A percentile compares a stretch with the other conserved stretches of the same genome.
phyloP scores from a whole-genome alignment of 2,329 filamentous ascomycete species.

The Nakataea oryzae region DNA sequence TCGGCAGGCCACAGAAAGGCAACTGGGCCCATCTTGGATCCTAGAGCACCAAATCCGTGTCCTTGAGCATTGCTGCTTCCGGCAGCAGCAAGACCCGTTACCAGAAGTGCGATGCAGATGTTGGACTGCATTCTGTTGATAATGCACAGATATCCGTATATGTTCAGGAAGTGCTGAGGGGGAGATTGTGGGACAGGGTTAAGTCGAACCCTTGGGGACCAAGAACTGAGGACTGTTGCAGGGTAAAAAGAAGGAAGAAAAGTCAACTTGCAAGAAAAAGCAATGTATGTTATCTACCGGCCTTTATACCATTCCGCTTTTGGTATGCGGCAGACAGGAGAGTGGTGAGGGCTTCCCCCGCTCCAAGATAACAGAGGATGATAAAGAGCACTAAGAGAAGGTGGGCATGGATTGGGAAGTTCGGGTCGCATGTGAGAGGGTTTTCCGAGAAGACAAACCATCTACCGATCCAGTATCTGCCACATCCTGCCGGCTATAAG shows the following conservation, averaged over 20 bases:
- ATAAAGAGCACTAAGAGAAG: neutral
- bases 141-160: neutral
- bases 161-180: neutral
- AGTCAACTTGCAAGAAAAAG: neutral
- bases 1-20: slow-evolving; percentile 45
- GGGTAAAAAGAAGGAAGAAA: neutral
- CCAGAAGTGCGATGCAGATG: slow-evolving; percentile 18
- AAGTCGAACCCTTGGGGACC: neutral
- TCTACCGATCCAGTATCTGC: no score
- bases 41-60: slow-evolving; percentile 16
- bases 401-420: neutral
- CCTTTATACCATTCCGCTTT: neutral
- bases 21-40: slow-evolving; percentile 37
- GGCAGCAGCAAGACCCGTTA: neutral
- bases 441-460: no score
- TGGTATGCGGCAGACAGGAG: no score
- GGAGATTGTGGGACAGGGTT: neutral
- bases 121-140: slow-evolving; percentile 24
- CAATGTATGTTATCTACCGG: neutral
- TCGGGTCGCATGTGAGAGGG: neutral
- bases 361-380: neutral
- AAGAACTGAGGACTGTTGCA: neutral
- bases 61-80: neutral
- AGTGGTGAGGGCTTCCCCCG: neutral
- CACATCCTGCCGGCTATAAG: no score